Base-by-base conservation (phyloP, 1,284 basidiomycete genomes). In the Spongiforma sp. region DNA sequence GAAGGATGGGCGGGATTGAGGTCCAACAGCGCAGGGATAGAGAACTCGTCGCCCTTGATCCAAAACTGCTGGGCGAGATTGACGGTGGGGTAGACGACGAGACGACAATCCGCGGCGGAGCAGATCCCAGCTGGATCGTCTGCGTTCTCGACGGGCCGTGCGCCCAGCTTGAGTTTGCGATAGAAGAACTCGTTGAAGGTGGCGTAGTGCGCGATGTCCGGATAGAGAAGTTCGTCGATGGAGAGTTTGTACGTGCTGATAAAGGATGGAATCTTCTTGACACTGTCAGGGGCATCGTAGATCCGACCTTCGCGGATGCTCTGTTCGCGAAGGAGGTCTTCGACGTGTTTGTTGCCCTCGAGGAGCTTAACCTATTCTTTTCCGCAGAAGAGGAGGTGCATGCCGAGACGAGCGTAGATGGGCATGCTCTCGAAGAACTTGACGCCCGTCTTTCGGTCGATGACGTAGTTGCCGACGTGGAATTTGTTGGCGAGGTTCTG, bases 171-270 rank as follows among this genome's bases (percentile, higher is more conserved):
- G 52, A 95, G 82, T 69, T 88, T 85, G 53, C 93, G 66, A 48
- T 68, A 88, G 81, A 95, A 95, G 80, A 96, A 95, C 30, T 92
- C 84, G 77, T 95, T 96, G 82, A 96, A 95, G 17, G 80, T 89
- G 71, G 81, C 79, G 74, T 93, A 93, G 65, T 85, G 81, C 1
- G 71, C 73, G 55, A 89, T 75, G 70, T 93, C 88, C 5, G 89
- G 84, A 33, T 91, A 79, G 7, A 89, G 79, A 15, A 94, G 83
- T 71, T 94, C 91, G 60, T 84, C 80, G 5, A 84, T 73, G 14
- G 86, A 75, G 52, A 95, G 83, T 1, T 82, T 73, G 77, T 95
- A 95, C 1, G 91, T 90, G n/a, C 83, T 68, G 68, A 95, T 84
- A 71, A 96, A 95, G 3, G 85, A 84, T 1, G 86, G 81, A 66